Percentiles rank a stretch among this genome's conserved stretches.
These are phyloP conservation scores for Trapa bicornis DNA, from an alignment of 345 rosid genomes.

Conservation along the genomic window DNA sequence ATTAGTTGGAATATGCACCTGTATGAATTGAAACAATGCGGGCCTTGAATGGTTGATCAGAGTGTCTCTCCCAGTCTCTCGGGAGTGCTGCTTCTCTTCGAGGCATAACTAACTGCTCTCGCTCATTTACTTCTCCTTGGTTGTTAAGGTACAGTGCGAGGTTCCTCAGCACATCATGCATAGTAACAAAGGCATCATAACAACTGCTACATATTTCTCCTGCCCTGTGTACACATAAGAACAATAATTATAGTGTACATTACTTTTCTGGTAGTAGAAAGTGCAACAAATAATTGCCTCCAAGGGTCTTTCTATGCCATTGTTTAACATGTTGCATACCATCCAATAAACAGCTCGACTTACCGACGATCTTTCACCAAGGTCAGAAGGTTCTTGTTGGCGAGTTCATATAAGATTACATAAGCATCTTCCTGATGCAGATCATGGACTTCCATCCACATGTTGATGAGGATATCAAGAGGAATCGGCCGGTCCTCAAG, in stretches of 20 bases:
- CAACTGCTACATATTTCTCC: slow-evolving; percentile 56
- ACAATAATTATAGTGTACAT: not conserved
- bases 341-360: slow-evolving; percentile 1
- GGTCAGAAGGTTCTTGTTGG: slow-evolving; percentile 66
- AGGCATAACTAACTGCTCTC: slow-evolving; percentile 61
- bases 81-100: slow-evolving; percentile 49
- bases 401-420: slow-evolving; percentile 56
- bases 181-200: slow-evolving; percentile 60
- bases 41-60: slow-evolving; percentile 45
- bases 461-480: slow-evolving; percentile 66
- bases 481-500: slow-evolving; percentile 94
- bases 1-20: slow-evolving; percentile 18
- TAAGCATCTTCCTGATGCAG: slow-evolving; percentile 50
- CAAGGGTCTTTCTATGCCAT: not conserved
- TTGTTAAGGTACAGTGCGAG: slow-evolving; percentile 59
- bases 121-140: slow-evolving; percentile 27
- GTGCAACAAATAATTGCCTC: not conserved
- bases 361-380: slow-evolving; percentile 73
- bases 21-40: slow-evolving; percentile 78
- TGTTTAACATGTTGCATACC: not conserved
- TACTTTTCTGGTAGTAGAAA: too few species aligned
- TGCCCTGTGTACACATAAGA: slow-evolving; percentile 35
- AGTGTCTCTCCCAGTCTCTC: slow-evolving; percentile 71
- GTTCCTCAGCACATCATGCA: slow-evolving; percentile 87
- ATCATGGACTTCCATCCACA: slow-evolving; percentile 74